These are phyloP conservation scores for Pugionium cornutum DNA, from an alignment of 345 rosid genomes.

Conservation along the genomic window DNA sequence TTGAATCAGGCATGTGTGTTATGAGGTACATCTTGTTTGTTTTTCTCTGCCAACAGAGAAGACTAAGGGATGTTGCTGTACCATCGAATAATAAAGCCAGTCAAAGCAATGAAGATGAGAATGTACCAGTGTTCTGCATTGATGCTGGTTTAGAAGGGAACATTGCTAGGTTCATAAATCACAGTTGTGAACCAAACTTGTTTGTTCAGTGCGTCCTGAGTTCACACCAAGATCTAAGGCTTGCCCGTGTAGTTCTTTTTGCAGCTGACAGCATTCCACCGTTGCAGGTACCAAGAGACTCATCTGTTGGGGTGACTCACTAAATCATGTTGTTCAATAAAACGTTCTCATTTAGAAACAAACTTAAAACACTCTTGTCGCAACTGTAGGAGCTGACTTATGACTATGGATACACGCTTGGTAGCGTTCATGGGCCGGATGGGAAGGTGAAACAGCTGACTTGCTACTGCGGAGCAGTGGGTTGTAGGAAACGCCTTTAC, in stretches of 20 bases:
- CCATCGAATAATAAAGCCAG: slow-evolving; percentile 28
- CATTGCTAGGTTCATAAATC: slow-evolving; percentile 86
- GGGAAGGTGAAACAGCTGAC: slow-evolving; percentile 66
- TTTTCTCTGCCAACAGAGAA: slow-evolving; percentile 52
- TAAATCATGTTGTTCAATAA: too few relatives aligned
- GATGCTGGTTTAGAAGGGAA: slow-evolving; percentile 86
- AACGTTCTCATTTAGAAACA: not conserved
- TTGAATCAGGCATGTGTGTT: slow-evolving; percentile 5
- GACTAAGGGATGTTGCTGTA: slow-evolving; percentile 52
- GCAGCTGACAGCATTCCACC: slow-evolving; percentile 98
- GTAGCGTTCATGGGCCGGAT: slow-evolving; percentile 73
- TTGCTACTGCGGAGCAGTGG: slow-evolving; percentile 79
- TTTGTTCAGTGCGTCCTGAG: slow-evolving; percentile 88
- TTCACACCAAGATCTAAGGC: slow-evolving; percentile 75
- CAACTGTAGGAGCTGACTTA: slow-evolving; percentile 72
- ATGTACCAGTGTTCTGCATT: slow-evolving; percentile 79
- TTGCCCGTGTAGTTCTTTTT: slow-evolving; percentile 81
- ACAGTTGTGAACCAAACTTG: slow-evolving; percentile 92
- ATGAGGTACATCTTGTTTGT: not conserved
- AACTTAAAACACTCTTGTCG: slow-evolving; percentile 10
- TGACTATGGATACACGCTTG: slow-evolving; percentile 84
- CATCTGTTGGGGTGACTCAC: not conserved
- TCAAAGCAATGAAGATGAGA: slow-evolving; percentile 52
- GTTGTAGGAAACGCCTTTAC: slow-evolving; percentile 70
- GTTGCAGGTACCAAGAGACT: slow-evolving; percentile 57